Base-by-base conservation (phyloP, 2,329 filamentous ascomycete species). In the Xylaria hypoxylon region DNA sequence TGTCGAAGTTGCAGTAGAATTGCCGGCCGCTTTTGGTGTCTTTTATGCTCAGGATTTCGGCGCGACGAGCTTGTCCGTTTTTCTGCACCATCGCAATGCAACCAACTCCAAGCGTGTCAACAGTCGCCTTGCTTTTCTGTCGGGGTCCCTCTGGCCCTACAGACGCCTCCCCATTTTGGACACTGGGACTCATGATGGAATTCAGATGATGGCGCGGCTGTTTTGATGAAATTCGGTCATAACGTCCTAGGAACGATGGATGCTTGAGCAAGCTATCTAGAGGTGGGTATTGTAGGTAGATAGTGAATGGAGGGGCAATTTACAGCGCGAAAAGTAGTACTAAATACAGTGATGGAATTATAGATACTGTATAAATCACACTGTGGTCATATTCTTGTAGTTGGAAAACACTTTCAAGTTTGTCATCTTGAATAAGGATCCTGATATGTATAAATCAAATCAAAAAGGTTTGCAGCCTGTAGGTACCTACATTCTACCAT, bases 1-100 rank as follows among this genome's bases (percentile, higher is more conserved):
- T 96, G 77, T 97, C 93, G 78, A 97, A 98, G 79, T 98, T 97
- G 75, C 97, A 96, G 80, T 97, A 97, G 77, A 95, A 97, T 62
- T 92, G 92, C 44, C 93, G 91, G 17, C 92, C 90, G 75, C 93
- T 95, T 79, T 96, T 96, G 24, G 92, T 92, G 66, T 94, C 92
- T 76, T 92, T 91, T 73, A 98, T 96, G 65, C 93, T 96, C n/a
- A 99, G 83, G 69, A 99, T 97, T 79, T 99, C 96, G 73, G 96
- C 96, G 81, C 96, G 94, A 73, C 96, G 90, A 68, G 92, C 87
- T 75, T 94, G 90, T 67, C 93, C 93, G 79, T 97, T 94, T 73
- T 89, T 89, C 64, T 82, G 80, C 48, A 89, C 87, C 83, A 85
- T 85, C 24, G 86, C 86, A 64, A 89, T 89, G 77, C 86, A 89